phyloP scores from a whole-genome alignment of 176 grass and related monocot species.

The Oryza nivara region DNA sequence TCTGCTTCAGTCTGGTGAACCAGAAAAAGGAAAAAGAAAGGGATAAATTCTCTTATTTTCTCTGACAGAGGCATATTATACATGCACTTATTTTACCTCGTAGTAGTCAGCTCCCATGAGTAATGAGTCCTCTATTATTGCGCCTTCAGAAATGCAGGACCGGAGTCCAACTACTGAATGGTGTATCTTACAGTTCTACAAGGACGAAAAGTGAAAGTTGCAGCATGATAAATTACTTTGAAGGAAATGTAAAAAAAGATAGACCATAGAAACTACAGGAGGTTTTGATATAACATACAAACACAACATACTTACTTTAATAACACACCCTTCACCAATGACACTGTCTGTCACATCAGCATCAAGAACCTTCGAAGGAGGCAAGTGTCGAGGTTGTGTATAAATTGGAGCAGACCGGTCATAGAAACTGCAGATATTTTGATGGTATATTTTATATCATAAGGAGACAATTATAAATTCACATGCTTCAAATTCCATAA shows the following conservation, averaged over 20 bases:
- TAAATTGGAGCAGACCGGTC: slow-evolving; percentile 97
- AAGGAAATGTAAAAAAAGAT: slow-evolving; percentile 22
- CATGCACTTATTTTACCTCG: slow-evolving; percentile 64
- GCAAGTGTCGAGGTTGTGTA: slow-evolving; percentile 91
- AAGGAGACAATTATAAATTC: slow-evolving; percentile 28
- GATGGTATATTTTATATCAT: slow-evolving; percentile 38
- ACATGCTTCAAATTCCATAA: slow-evolving; percentile 10
- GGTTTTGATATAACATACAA: background rate
- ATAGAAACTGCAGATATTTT: slow-evolving; percentile 80
- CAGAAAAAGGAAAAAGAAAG: background rate
- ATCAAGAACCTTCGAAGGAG: slow-evolving; percentile 96
- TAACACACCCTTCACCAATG: slow-evolving; percentile 96
- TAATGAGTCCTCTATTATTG: slow-evolving; percentile 86
- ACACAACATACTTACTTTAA: slow-evolving; percentile 69
- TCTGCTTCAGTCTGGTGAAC: slow-evolving; percentile 75
- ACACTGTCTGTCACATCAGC: slow-evolving; percentile 95
- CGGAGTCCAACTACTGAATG: slow-evolving; percentile 95
- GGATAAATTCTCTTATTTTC: slow-evolving; percentile 25
- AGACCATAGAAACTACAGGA: background rate
- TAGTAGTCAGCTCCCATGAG: slow-evolving; percentile 99
- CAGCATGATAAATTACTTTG: slow-evolving; percentile 33
- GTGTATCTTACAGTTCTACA: slow-evolving; percentile 94
- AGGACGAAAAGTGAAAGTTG: background rate
- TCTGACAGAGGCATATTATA: slow-evolving; percentile 29
- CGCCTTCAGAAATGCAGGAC: slow-evolving; percentile 97